Percentiles rank a stretch among this genome's conserved stretches.
Conservation (phyloP, 371 early-diverging fungal genomes). For the Mycotypha africana region DNA sequence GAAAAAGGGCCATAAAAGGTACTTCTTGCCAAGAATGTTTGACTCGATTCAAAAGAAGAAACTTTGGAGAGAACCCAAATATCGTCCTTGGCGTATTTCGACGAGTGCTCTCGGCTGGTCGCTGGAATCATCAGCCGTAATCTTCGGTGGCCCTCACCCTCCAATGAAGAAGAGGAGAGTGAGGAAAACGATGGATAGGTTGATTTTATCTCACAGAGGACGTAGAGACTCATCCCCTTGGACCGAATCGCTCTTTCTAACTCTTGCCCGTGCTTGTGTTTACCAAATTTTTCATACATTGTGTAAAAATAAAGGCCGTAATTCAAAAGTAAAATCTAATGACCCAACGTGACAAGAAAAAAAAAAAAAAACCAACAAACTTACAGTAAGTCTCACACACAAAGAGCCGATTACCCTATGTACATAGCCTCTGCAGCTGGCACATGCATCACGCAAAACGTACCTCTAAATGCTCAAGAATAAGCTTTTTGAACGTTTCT, state of each 20-base stretch:
- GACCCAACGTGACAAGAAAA: too few relatives aligned
- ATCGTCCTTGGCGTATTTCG: conserved; percentile 56
- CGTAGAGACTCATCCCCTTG: conserved; percentile 35
- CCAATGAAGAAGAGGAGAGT: too few relatives aligned
- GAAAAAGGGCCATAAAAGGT: conserved; percentile 57
- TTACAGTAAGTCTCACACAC: neutral
- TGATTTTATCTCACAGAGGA: conserved; percentile 15
- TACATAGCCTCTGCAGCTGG: too few relatives aligned
- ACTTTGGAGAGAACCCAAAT: conserved; percentile 60
- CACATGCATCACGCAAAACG: too few relatives aligned
- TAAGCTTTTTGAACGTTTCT: conserved; percentile 40
- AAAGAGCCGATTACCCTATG: too few relatives aligned
- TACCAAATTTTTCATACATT: conserved; percentile 18
- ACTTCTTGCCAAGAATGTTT: conserved; percentile 51
- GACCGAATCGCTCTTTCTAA: conserved; percentile 29
- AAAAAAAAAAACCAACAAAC: too few relatives aligned
- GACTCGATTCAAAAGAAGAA: conserved; percentile 38
- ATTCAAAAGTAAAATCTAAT: conserved; percentile 35
- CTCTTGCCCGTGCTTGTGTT: conserved; percentile 11
- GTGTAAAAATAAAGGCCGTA: conserved; percentile 27
- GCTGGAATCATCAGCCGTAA: conserved; percentile 25
- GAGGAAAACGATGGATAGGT: too few relatives aligned
- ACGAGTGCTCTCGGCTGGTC: conserved; percentile 42
- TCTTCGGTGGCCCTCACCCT: conserved; percentile 1
- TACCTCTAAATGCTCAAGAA: conserved; percentile 55